phyloP scores from a whole-genome alignment of 2,329 filamentous ascomycete genomes.

The Alternaria angustiovoidea region DNA sequence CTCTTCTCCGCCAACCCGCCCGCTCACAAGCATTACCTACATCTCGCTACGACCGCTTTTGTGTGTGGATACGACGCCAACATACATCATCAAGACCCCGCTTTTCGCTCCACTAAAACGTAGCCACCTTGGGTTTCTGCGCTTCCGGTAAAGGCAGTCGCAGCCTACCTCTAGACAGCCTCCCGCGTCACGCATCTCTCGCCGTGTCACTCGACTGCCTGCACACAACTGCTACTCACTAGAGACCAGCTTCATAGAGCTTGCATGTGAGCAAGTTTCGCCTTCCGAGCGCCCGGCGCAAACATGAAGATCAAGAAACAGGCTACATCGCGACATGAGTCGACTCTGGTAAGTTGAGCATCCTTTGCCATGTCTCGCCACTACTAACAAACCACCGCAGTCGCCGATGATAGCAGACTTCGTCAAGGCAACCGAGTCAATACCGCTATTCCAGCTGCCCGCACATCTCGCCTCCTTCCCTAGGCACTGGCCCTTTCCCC shows the following conservation, averaged over 20 bases:
- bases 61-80: not conserved
- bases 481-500: conserved; percentile 90
- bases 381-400: conserved; percentile 56
- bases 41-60: conserved; percentile 7
- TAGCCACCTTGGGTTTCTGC: conserved; percentile 9
- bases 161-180: conserved; percentile 16
- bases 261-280: conserved; percentile 47
- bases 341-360: conserved; percentile 55
- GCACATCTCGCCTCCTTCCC: conserved; percentile 81
- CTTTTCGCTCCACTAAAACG: conserved; percentile 13
- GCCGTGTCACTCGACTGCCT: not conserved
- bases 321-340: conserved; percentile 62
- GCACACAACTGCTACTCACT: conserved; percentile 3
- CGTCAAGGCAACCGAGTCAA: conserved; percentile 72
- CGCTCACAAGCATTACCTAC: conserved; percentile 8
- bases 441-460: conserved; percentile 79
- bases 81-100: conserved; percentile 9
- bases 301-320: conserved; percentile 65
- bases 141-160: conserved; percentile 19
- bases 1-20: conserved; percentile 27
- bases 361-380: not conserved
- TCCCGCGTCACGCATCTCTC: conserved; percentile 4
- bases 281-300: conserved; percentile 48
- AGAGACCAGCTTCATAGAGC: conserved; percentile 12
- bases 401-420: conserved; percentile 88